Conservation (phyloP, 1,139 yeast species). For the Nakaseomyces sp. region DNA sequence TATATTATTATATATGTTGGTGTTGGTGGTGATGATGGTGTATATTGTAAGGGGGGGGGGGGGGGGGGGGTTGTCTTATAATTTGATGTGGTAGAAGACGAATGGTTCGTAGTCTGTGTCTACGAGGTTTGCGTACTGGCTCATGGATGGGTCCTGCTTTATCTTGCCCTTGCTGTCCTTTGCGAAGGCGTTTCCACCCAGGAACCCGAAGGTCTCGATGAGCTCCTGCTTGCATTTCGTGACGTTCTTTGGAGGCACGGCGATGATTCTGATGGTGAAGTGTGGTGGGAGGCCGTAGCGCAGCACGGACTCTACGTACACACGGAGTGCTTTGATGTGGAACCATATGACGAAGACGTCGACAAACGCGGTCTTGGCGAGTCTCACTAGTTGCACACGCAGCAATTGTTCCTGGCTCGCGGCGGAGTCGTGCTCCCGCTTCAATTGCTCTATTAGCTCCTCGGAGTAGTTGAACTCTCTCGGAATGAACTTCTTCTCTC, state of each 20-base stretch:
- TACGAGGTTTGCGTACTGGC: slow-evolving; percentile 84
- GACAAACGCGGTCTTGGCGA: slow-evolving; percentile 78
- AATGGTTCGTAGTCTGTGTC: slow-evolving; percentile 95
- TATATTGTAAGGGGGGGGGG: no score
- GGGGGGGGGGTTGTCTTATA: slow-evolving; percentile 11
- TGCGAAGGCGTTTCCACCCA: slow-evolving; percentile 80
- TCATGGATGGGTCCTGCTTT: slow-evolving; percentile 48
- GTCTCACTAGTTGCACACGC: slow-evolving; percentile 70
- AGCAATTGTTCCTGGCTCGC: slow-evolving; percentile 63
- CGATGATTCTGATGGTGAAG: slow-evolving; percentile 50
- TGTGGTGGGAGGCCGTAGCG: slow-evolving; percentile 96
- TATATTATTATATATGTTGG: no score
- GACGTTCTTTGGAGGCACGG: slow-evolving; percentile 36
- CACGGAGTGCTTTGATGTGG: slow-evolving; percentile 65
- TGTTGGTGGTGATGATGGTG: no score
- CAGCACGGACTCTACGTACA: slow-evolving; percentile 62
- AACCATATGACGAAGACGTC: slow-evolving; percentile 82
- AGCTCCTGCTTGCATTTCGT: slow-evolving; percentile 60
- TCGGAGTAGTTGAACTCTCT: slow-evolving; percentile 88
- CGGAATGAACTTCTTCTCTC: slow-evolving; percentile 88
- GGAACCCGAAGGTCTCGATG: slow-evolving; percentile 67
- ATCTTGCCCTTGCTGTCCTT: slow-evolving; percentile 58
- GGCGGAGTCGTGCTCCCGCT: slow-evolving; percentile 71
- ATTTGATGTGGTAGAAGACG: slow-evolving; percentile 59
- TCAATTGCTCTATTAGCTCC: slow-evolving; percentile 58